Conservation (phyloP, 257 asterid genomes). For the Lantana camara region DNA sequence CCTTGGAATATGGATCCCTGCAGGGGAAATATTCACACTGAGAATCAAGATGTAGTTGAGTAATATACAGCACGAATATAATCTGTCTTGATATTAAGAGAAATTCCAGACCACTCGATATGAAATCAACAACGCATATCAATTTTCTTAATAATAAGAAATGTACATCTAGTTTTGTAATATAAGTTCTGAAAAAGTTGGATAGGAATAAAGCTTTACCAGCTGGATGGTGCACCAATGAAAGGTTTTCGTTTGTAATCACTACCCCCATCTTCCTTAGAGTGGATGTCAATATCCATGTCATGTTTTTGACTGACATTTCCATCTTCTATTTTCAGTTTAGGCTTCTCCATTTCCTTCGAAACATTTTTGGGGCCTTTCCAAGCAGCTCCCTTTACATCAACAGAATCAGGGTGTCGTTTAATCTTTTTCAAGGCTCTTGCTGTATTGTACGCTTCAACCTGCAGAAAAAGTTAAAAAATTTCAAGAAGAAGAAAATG, state of each 20-base stretch:
- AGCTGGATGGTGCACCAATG: conserved; percentile 70
- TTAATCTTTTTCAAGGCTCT: conserved; percentile 81
- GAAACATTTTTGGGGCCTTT: conserved; percentile 36
- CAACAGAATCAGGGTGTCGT: conserved; percentile 58
- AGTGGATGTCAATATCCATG: conserved; percentile 54
- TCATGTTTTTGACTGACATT: conserved; percentile 38
- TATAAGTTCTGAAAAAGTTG: conserved; percentile 4
- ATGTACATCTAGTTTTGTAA: conserved; percentile 3
- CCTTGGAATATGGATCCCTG: conserved; percentile 83
- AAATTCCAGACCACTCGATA: neutral
- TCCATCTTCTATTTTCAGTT: conserved; percentile 40
- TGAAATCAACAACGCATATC: neutral
- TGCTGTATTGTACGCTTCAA: conserved; percentile 60
- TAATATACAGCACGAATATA: neutral
- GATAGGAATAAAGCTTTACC: conserved; percentile 47
- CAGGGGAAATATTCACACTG: conserved; percentile 20
- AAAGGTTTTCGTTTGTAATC: conserved; percentile 40
- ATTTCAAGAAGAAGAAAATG: conserved; percentile 6
- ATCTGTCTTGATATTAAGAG: neutral
- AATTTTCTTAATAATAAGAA: neutral
- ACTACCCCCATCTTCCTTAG: conserved; percentile 45
- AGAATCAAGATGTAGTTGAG: conserved; percentile 6
- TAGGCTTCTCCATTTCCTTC: conserved; percentile 42
- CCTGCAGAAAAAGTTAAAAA: conserved; percentile 46
- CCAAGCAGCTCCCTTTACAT: conserved; percentile 37